phyloP scores from a whole-genome alignment of 2,329 filamentous ascomycete species.

The Cladosporium oxysporum region DNA sequence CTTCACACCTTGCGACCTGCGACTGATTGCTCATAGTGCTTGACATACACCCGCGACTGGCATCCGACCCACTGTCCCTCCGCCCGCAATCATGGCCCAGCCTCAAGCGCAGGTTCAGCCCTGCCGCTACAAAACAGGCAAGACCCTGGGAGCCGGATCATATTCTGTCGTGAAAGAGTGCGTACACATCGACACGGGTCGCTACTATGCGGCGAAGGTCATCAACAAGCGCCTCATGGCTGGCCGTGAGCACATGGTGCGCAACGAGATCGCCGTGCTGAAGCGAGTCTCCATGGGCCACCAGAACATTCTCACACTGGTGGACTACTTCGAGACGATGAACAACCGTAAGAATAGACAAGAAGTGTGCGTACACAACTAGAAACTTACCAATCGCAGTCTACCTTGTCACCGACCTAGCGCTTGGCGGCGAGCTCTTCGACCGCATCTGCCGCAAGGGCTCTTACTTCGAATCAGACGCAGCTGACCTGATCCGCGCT shows the following conservation, averaged over 20 bases:
- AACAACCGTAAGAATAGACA: constrained; percentile 74
- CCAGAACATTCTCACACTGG: constrained; percentile 94
- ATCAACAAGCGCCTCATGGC: constrained; percentile 99
- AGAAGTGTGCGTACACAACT: background rate
- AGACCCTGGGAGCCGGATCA: constrained; percentile 92
- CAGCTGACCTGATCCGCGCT: constrained; percentile 89
- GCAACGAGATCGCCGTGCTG: constrained; percentile 96
- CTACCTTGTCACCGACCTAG: constrained; percentile 95
- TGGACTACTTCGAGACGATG: constrained; percentile 99
- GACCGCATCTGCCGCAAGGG: constrained; percentile 98
- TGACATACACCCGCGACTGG: background rate
- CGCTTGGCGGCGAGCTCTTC: constrained; percentile 93
- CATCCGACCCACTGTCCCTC: background rate
- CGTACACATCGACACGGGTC: constrained; percentile 94
- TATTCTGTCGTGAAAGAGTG: constrained; percentile 99
- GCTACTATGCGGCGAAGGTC: constrained; percentile 98
- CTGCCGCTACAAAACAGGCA: constrained; percentile 97
- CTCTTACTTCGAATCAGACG: constrained; percentile 96
- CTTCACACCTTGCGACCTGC: background rate
- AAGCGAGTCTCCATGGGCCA: constrained; percentile 99
- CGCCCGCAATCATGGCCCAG: constrained; percentile 19
- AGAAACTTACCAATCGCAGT: constrained; percentile 49
- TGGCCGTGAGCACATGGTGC: constrained; percentile 96
- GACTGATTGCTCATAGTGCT: background rate
- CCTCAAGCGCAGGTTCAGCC: constrained; percentile 71